A percentile compares a stretch with the other conserved stretches of the same genome.
These are phyloP conservation scores for Rutidosis leptorrhynchoides DNA, from an alignment of 129 eudicot species.

Conservation along the genomic window DNA sequence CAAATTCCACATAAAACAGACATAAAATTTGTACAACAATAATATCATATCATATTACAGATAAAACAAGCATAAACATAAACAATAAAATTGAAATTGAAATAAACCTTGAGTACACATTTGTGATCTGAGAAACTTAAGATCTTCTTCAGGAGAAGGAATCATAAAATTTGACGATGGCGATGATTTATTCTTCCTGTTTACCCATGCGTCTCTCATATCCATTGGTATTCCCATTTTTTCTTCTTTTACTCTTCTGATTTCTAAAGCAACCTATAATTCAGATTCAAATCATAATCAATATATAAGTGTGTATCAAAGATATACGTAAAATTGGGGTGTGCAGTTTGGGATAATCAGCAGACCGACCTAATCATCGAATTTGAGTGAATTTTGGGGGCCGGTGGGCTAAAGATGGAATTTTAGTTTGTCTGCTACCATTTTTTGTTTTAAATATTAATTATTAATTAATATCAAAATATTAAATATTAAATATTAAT, in stretches of 20 bases:
- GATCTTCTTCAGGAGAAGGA: slow-evolving; percentile 67
- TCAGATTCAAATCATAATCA: neutral
- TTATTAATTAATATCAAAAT: no score
- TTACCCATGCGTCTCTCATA: slow-evolving; percentile 47
- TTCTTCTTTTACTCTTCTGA: neutral
- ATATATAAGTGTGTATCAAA: no score
- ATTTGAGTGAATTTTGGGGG: neutral
- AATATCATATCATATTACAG: no score
- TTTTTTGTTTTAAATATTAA: neutral
- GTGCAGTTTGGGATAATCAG: neutral
- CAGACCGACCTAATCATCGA: neutral
- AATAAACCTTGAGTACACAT: slow-evolving; percentile 66
- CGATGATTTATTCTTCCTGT: slow-evolving; percentile 19
- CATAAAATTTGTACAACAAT: no score
- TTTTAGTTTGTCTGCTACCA: neutral
- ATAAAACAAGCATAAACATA: neutral
- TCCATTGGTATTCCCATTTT: slow-evolving; percentile 59
- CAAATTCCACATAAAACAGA: neutral
- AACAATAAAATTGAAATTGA: neutral
- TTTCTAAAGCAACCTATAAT: neutral
- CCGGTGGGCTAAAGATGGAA: neutral
- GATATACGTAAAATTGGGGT: neutral
- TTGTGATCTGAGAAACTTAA: slow-evolving; percentile 41
- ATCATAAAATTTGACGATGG: slow-evolving; percentile 34
- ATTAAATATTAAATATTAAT: no score